phyloP scores from a whole-genome alignment of 163 green algal genomes.

The Trebouxia gelatinosa region DNA sequence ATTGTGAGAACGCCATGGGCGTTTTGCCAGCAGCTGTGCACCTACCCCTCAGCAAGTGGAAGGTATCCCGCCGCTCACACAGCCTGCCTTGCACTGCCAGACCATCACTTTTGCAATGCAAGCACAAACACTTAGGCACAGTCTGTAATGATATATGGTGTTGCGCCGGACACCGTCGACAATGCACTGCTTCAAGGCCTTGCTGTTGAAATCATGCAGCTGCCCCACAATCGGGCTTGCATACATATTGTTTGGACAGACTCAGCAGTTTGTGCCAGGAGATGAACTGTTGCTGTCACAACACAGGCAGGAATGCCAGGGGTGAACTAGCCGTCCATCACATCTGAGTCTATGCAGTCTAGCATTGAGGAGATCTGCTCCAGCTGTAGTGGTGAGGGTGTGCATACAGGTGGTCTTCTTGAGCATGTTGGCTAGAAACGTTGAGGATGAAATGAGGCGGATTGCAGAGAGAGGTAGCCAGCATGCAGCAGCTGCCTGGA shows the following conservation, averaged over 20 bases:
- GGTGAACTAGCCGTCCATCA: neutral
- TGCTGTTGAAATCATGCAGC: neutral
- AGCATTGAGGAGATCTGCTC: neutral
- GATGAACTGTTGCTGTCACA: neutral
- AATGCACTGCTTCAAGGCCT: neutral
- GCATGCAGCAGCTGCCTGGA: conserved; percentile 22
- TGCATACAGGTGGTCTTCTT: conserved; percentile 3
- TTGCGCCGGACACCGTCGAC: neutral
- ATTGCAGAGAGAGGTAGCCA: neutral
- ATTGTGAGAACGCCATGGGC: conserved; percentile 4
- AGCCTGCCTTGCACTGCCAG: neutral
- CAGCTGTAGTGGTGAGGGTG: too few relatives aligned
- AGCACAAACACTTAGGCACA: neutral
- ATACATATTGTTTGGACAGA: neutral
- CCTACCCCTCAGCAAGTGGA: conserved; percentile 18
- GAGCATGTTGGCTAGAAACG: conserved; percentile 1
- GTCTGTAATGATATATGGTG: neutral
- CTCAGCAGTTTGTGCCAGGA: neutral
- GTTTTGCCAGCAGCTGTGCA: neutral
- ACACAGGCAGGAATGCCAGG: neutral
- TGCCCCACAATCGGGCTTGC: neutral
- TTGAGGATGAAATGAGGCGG: conserved; percentile 7
- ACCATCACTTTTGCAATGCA: neutral
- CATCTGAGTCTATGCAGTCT: neutral
- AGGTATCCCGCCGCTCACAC: neutral